A percentile compares a stretch with the other conserved stretches of the same genome.
Conservation (phyloP, 2,329 filamentous ascomycete species). For the Epichloe aotearoae region DNA sequence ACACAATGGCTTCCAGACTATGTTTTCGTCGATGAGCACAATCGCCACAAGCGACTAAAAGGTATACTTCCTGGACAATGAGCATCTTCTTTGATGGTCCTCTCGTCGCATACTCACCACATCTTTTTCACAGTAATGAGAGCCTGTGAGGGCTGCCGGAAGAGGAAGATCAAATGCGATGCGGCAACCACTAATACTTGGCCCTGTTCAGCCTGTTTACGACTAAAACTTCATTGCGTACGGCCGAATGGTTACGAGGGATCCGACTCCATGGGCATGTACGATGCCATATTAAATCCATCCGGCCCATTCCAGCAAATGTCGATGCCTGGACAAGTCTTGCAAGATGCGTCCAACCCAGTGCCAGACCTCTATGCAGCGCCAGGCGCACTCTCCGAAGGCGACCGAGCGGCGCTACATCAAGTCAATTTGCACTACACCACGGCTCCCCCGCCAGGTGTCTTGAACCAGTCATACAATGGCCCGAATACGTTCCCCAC, state of each 20-base stretch:
- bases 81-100: neutral
- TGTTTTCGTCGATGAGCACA: slow-evolving; percentile 98
- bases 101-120: neutral
- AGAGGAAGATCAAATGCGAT: slow-evolving; percentile 96
- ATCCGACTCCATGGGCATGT: slow-evolving; percentile 22
- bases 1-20: slow-evolving; percentile 44
- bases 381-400: slow-evolving; percentile 35
- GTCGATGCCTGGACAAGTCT: slow-evolving; percentile 33
- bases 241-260: slow-evolving; percentile 65
- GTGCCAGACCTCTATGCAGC: slow-evolving; percentile 33
- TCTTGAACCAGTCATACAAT: slow-evolving; percentile 39
- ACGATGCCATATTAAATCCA: slow-evolving; percentile 19
- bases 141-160: slow-evolving; percentile 87
- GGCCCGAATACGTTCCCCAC: slow-evolving; percentile 39
- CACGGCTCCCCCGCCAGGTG: slow-evolving; percentile 34
- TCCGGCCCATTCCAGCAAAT: slow-evolving; percentile 34
- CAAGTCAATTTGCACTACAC: slow-evolving; percentile 38
- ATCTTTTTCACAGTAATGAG: slow-evolving; percentile 59
- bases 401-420: slow-evolving; percentile 31
- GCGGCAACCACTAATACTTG: slow-evolving; percentile 93
- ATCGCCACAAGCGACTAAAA: slow-evolving; percentile 92
- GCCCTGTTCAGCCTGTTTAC: slow-evolving; percentile 89
- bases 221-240: slow-evolving; percentile 85
- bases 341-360: slow-evolving; percentile 25
- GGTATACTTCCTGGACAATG: slow-evolving; percentile 38